phyloP scores from a whole-genome alignment of 2,329 filamentous ascomycete genomes.

The Stagonosporopsis chrysanthemi region DNA sequence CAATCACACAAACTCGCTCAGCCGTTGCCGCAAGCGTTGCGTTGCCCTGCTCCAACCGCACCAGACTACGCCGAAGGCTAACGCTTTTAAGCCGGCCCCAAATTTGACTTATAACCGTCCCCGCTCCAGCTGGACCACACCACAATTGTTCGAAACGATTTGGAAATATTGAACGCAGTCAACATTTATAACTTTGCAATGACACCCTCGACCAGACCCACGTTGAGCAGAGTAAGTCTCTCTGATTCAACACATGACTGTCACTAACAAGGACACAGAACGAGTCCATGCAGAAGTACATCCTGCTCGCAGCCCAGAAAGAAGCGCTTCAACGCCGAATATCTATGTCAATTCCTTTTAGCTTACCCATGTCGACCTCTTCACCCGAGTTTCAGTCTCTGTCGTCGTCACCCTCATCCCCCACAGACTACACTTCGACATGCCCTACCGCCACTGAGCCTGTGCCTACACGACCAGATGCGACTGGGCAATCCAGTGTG shows the following conservation, averaged over 20 bases:
- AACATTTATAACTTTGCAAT: conserved; percentile 15
- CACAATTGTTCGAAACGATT: not conserved
- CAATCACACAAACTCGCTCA: conserved; percentile 21
- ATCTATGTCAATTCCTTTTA: conserved; percentile 46
- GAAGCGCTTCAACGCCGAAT: conserved; percentile 51
- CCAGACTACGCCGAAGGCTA: conserved; percentile 20
- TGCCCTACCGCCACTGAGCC: conserved; percentile 37
- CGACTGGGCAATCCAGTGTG: conserved; percentile 32
- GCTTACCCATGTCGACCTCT: conserved; percentile 41
- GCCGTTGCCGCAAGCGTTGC: conserved; percentile 23
- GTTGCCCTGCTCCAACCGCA: conserved; percentile 20
- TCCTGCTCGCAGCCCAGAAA: conserved; percentile 52
- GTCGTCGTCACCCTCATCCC: conserved; percentile 41
- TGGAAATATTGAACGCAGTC: not conserved
- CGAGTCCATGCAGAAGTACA: conserved; percentile 50
- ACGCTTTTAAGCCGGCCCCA: conserved; percentile 21
- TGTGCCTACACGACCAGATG: conserved; percentile 25
- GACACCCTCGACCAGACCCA: conserved; percentile 31
- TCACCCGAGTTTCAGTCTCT: conserved; percentile 49
- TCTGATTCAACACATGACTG: not conserved
- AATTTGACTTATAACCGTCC: conserved; percentile 18
- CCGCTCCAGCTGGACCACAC: conserved; percentile 22
- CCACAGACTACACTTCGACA: conserved; percentile 34
- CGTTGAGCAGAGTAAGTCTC: conserved; percentile 33
- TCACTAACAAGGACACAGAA: conserved; percentile 29